These are phyloP conservation scores for Penicillium waksmanii DNA, from an alignment of 495 filamentous ascomycete species.

Conservation along the genomic window DNA sequence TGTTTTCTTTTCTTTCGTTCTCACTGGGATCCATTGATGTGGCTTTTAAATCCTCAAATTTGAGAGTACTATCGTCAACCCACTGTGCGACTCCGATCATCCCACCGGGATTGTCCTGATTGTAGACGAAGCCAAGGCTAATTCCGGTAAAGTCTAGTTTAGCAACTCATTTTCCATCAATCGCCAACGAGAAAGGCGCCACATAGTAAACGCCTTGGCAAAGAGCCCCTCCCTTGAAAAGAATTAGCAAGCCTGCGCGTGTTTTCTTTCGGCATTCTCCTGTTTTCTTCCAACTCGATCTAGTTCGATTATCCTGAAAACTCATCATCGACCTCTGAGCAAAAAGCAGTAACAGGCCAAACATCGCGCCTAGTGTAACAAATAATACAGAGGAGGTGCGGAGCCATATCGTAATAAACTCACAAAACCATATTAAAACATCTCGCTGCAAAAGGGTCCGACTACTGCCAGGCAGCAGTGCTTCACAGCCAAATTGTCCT, in stretches of 20 bases:
- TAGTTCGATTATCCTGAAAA: background rate
- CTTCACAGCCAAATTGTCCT: too few relatives aligned
- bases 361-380: background rate
- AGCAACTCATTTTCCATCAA: constrained; percentile 14
- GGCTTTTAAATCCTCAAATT: constrained; percentile 15
- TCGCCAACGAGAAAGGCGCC: background rate
- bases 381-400: too few relatives aligned
- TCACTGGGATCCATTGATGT: background rate
- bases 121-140: constrained; percentile 14
- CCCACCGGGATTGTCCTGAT: constrained; percentile 38
- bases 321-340: too few relatives aligned
- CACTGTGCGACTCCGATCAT: constrained; percentile 13
- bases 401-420: too few relatives aligned
- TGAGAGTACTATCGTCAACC: background rate
- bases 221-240: background rate
- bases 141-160: background rate
- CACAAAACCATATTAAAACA: too few relatives aligned
- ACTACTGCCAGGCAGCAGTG: too few relatives aligned
- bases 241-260: background rate
- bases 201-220: background rate
- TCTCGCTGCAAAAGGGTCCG: too few relatives aligned
- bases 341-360: background rate
- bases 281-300: background rate
- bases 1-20: background rate
- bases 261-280: background rate